A percentile compares a stretch with the other conserved stretches of the same genome.
phyloP scores from a whole-genome alignment of 257 asterid species.

The Solanum sejunctum region DNA sequence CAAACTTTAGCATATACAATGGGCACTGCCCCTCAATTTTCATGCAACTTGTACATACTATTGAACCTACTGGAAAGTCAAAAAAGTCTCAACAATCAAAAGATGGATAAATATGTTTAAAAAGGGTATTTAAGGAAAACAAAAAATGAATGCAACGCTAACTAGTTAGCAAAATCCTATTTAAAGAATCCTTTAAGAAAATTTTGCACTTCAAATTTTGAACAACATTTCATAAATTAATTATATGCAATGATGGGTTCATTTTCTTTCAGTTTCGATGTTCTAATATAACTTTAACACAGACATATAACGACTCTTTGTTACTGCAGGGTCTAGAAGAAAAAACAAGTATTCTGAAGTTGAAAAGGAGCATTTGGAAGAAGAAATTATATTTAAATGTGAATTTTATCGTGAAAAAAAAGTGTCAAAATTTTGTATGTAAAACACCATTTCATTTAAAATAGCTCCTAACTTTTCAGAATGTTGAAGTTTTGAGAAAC shows the following conservation, averaged over 20 bases:
- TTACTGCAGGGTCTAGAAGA: neutral
- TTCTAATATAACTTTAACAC: too few relatives aligned
- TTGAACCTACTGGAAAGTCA: too few relatives aligned
- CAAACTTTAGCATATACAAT: too few relatives aligned
- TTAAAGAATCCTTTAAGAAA: neutral
- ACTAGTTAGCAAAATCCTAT: too few relatives aligned
- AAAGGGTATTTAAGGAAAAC: neutral
- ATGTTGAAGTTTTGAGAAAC: neutral
- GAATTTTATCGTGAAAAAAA: neutral
- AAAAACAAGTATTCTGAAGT: neutral
- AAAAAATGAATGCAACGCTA: too few relatives aligned
- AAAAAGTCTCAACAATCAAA: too few relatives aligned
- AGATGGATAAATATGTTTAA: too few relatives aligned
- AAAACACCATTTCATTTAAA: neutral
- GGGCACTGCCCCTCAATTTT: neutral
- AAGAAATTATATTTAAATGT: too few relatives aligned
- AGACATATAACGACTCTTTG: too few relatives aligned
- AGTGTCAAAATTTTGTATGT: neutral
- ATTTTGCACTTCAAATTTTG: neutral
- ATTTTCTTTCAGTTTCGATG: too few relatives aligned
- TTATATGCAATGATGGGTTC: too few relatives aligned
- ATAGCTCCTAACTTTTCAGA: neutral
- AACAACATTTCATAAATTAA: neutral
- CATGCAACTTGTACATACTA: neutral
- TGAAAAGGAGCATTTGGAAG: neutral